These are phyloP conservation scores for Aspergillus ibericus DNA, from an alignment of 2,329 filamentous ascomycete species.

Conservation along the genomic window DNA sequence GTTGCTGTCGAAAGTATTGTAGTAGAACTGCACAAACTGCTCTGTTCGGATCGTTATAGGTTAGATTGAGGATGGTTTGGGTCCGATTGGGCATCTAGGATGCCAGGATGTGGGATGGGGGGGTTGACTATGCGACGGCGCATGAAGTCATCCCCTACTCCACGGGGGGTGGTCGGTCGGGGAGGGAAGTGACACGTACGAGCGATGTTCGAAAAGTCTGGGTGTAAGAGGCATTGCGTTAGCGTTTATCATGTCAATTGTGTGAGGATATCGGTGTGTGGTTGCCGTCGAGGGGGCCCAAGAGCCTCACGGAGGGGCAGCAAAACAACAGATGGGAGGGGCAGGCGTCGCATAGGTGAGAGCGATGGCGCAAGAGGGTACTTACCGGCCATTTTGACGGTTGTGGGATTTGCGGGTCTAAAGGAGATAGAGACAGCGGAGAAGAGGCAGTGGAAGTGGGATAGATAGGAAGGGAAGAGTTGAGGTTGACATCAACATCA, in stretches of 20 bases:
- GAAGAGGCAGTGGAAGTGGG: conserved; percentile 10
- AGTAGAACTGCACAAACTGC: conserved; percentile 89
- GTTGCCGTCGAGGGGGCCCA: conserved; percentile 16
- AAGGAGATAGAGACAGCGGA: conserved; percentile 12
- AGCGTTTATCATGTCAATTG: conserved; percentile 7
- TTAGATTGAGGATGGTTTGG: conserved; percentile 19
- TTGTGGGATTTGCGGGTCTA: conserved; percentile 13
- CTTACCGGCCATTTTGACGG: conserved; percentile 39
- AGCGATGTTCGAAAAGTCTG: conserved; percentile 43
- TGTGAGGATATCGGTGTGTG: background rate
- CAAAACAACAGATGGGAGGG: conserved; percentile 13
- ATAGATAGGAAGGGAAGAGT: conserved; percentile 6
- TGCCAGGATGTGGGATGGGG: background rate
- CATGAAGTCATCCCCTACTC: background rate
- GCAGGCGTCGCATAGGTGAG: background rate
- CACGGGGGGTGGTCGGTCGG: background rate
- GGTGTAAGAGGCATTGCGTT: conserved; percentile 7
- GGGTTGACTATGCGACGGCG: background rate
- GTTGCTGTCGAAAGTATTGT: conserved; percentile 78
- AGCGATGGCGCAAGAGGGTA: conserved; percentile 7
- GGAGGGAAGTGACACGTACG: conserved; percentile 32
- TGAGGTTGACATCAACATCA: conserved; percentile 17
- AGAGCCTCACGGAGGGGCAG: conserved; percentile 24
- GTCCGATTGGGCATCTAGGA: background rate
- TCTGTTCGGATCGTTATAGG: conserved; percentile 52